Percentiles rank a stretch among this genome's conserved stretches.
These are phyloP conservation scores for Dimargaris verticillata DNA, from an alignment of 192 early-diverging fungal genomes.

Conservation along the genomic window DNA sequence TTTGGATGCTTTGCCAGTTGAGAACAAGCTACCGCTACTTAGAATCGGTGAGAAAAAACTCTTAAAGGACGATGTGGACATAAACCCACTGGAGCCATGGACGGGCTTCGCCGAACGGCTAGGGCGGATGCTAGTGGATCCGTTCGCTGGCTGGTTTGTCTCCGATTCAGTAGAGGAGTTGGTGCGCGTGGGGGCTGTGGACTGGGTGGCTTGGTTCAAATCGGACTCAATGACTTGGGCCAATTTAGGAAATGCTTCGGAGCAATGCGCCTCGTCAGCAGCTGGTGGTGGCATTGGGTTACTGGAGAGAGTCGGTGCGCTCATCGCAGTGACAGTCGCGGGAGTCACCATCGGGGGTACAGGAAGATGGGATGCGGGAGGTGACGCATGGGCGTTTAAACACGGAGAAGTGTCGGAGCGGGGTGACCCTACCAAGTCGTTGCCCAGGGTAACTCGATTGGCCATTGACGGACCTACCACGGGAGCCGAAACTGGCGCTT, in stretches of 20 bases:
- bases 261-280: too few relatives aligned
- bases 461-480: too few relatives aligned
- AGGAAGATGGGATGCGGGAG: background rate
- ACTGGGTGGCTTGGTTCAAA: too few relatives aligned
- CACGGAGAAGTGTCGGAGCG: too few relatives aligned
- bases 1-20: background rate
- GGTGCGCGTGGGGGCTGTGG: too few relatives aligned
- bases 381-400: background rate
- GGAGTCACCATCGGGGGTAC: conserved; percentile 6
- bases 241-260: too few relatives aligned
- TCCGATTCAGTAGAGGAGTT: too few relatives aligned
- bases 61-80: conserved; percentile 9
- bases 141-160: too few relatives aligned
- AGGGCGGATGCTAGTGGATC: background rate
- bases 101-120: background rate
- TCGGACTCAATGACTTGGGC: too few relatives aligned
- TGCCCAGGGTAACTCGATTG: too few relatives aligned
- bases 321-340: conserved; percentile 8
- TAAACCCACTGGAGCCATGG: conserved; percentile 3
- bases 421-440: too few relatives aligned
- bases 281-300: background rate
- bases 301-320: background rate
- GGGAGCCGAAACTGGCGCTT: too few relatives aligned
- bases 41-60: conserved; percentile 9
- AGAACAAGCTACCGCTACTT: background rate